Evolutionary conservation across 2,329 filamentous ascomycete species (phyloP).

Genomic region (Fusarium stilboides): DNA sequence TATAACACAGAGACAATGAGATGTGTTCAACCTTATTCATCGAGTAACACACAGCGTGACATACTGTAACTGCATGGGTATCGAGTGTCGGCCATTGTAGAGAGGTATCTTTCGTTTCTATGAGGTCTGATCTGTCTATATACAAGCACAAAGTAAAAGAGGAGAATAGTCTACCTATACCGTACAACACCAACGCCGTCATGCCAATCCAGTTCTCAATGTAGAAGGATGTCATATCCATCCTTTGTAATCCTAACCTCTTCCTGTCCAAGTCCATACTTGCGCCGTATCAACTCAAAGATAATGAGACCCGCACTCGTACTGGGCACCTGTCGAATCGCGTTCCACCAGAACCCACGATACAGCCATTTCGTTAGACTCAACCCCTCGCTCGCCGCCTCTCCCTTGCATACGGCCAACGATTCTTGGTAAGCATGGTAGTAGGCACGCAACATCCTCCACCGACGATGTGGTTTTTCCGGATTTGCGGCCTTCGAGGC

Average conservation of each 20-base stretch:
- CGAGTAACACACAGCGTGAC: neutral
- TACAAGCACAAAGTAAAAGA: slow-evolving; percentile 22
- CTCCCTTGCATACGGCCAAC: slow-evolving; percentile 70
- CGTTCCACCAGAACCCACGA: slow-evolving; percentile 79
- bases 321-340: slow-evolving; percentile 81
- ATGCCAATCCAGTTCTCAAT: slow-evolving; percentile 35
- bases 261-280: slow-evolving; percentile 76
- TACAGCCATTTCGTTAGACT: slow-evolving; percentile 77
- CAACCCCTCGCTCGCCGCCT: slow-evolving; percentile 70
- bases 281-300: slow-evolving; percentile 81
- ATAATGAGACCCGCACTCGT: slow-evolving; percentile 84
- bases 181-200: slow-evolving; percentile 31
- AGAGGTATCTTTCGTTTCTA: slow-evolving; percentile 20
- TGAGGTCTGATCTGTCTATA: slow-evolving; percentile 3
- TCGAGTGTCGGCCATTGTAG: neutral
- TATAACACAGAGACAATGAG: no score
- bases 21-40: neutral
- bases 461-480: slow-evolving; percentile 56
- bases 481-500: slow-evolving; percentile 52
- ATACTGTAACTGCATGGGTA: neutral
- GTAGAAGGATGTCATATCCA: slow-evolving; percentile 79
- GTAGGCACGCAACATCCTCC: slow-evolving; percentile 74
- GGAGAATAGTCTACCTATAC: slow-evolving; percentile 42
- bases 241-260: slow-evolving; percentile 76
- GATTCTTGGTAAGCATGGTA: slow-evolving; percentile 81